Conservation (phyloP, 371 early-diverging fungal genomes). For the Chytridium lagenaria region DNA sequence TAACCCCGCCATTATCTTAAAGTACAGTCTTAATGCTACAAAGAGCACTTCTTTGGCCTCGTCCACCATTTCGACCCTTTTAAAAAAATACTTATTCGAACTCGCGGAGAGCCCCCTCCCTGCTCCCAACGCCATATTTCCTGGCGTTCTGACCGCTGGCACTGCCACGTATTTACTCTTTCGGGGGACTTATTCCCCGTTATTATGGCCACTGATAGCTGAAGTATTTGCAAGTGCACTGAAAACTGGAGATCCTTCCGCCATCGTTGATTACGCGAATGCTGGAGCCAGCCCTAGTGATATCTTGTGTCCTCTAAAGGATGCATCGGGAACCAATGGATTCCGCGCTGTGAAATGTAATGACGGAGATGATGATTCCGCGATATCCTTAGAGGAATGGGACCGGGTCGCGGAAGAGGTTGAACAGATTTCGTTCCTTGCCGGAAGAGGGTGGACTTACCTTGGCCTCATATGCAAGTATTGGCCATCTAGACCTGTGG, state of each 20-base stretch:
- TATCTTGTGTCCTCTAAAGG: slow-evolving; percentile 25
- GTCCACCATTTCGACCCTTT: slow-evolving; percentile 10
- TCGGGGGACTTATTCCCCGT: slow-evolving; percentile 23
- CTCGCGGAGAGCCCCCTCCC: slow-evolving; percentile 30
- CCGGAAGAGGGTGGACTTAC: slow-evolving; percentile 21
- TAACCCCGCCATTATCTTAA: neutral
- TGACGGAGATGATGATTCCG: slow-evolving; percentile 25
- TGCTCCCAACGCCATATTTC: slow-evolving; percentile 16
- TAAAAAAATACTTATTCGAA: neutral
- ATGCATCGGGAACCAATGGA: slow-evolving; percentile 18
- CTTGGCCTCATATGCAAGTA: slow-evolving; percentile 28
- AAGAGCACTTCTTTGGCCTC: slow-evolving; percentile 12
- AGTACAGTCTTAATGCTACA: neutral
- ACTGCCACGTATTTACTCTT: slow-evolving; percentile 2
- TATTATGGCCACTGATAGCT: slow-evolving; percentile 27
- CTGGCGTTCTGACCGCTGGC: slow-evolving; percentile 17
- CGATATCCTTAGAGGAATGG: slow-evolving; percentile 25
- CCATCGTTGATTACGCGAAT: neutral
- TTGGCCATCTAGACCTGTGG: slow-evolving; percentile 36
- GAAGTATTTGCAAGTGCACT: slow-evolving; percentile 19
- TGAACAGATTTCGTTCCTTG: neutral
- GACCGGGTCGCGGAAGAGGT: neutral
- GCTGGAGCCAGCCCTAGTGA: neutral
- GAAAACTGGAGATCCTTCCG: slow-evolving; percentile 13
- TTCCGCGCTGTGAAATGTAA: slow-evolving; percentile 27